Base-by-base conservation (phyloP, 2,329 filamentous ascomycete species). In the Paraconiothyrium sp. region DNA sequence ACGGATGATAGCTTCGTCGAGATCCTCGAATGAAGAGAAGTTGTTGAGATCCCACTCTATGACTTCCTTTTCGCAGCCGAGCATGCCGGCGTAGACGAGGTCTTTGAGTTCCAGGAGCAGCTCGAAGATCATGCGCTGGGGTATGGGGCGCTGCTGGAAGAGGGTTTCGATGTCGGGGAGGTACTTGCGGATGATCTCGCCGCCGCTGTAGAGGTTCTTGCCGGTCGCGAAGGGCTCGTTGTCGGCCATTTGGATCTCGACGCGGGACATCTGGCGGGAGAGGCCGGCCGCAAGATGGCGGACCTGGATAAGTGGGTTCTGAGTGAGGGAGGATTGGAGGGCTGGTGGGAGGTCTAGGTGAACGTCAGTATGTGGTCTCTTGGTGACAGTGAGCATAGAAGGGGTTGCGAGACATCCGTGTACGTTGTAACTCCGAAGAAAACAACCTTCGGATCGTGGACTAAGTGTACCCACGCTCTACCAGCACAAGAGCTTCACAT, bases 41-140 rank as follows among this genome's bases (percentile, higher is more conserved):
- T 69, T 67, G 39, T 72, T 67, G 1, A 73, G 44, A 32, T 76
- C 73, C 71, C 73, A 75, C 30, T 75, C 74, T 10, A 75, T 34
- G 1, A 76, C 71, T 22, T 74, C 69, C 9, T 66, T 64, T 11
- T 66, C 66, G 41, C 72, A 75, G 11, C 67, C 67, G 20, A 63
- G 56, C 69, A 74, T 74, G 9, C 68, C 73, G 49, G 66, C 49
- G 39, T 71, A 75, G 1, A 75, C 61, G 3, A 76, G 55, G 22
- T 77, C 75, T 50, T 77, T 77, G 11, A 76, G 54, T 43, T 77
- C 75, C 70, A 77, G 72, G 11, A 76, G 61, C 3, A 77, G 52
- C 48, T 77, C 75, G 44, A 76, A 76, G 32, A 75, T 75, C 72
- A 77, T 76, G 16, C 74, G 67, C 24, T 75, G 72, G 4, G 75